phyloP scores from a whole-genome alignment of 2,329 filamentous ascomycete species.

The Thielaviopsis musarum region DNA sequence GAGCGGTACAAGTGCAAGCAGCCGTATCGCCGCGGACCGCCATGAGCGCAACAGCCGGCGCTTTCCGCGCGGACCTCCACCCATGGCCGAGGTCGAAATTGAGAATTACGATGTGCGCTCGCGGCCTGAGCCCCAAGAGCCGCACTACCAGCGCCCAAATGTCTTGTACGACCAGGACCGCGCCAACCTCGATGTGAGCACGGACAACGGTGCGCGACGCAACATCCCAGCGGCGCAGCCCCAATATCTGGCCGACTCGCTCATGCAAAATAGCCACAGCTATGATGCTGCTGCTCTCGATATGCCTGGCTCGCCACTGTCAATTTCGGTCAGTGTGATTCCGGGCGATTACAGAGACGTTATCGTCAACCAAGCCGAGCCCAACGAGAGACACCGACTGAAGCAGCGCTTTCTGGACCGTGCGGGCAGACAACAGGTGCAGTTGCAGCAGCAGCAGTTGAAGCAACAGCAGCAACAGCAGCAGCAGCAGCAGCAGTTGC shows the following conservation, averaged over 20 bases:
- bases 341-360: not conserved
- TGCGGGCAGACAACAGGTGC: not conserved
- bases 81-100: not conserved
- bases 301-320: not conserved
- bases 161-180: slow-evolving; percentile 3
- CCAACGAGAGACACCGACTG: not conserved
- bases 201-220: not conserved
- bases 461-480: not conserved
- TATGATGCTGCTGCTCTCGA: not conserved
- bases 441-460: not conserved
- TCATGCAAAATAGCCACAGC: not conserved
- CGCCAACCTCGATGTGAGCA: not conserved
- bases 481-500: not conserved
- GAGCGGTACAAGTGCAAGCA: not conserved
- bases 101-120: not conserved
- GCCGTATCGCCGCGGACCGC: not conserved
- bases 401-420: not conserved
- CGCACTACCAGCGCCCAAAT: slow-evolving; percentile 1
- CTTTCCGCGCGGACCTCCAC: not conserved
- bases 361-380: not conserved
- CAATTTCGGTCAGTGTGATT: not conserved
- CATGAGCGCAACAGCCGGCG: not conserved
- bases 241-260: not conserved
- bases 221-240: not conserved
- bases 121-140: not conserved